phyloP scores from a whole-genome alignment of 2,329 filamentous ascomycete species.

The Alternaria longipes region DNA sequence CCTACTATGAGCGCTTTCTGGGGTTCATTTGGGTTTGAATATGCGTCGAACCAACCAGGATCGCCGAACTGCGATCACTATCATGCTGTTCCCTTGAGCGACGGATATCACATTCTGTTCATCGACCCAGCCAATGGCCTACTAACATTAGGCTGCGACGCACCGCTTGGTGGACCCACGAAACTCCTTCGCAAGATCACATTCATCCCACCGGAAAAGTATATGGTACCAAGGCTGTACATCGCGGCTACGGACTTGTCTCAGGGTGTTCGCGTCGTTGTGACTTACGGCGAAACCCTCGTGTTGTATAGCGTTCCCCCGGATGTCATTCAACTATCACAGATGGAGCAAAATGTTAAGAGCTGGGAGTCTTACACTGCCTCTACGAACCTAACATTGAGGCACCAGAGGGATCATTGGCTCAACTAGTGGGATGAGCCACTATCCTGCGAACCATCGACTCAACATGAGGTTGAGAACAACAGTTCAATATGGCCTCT shows the following conservation, averaged over 20 bases:
- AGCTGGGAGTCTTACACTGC: constrained; percentile 28
- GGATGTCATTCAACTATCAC: constrained; percentile 55
- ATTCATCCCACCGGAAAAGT: constrained; percentile 55
- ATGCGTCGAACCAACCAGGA: constrained; percentile 9
- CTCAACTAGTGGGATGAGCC: constrained; percentile 42
- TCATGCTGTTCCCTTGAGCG: constrained; percentile 70
- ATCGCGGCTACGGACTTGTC: constrained; percentile 64
- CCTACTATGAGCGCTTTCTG: constrained; percentile 30
- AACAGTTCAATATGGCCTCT: constrained; percentile 57
- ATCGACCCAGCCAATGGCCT: constrained; percentile 66
- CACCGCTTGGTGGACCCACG: constrained; percentile 64
- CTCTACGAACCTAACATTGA: constrained; percentile 19
- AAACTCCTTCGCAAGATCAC: constrained; percentile 68
- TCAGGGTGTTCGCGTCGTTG: constrained; percentile 67
- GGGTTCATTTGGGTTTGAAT: constrained; percentile 36
- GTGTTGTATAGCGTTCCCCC: constrained; percentile 69
- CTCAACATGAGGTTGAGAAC: constrained; percentile 3
- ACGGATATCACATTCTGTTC: constrained; percentile 72
- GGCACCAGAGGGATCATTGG: constrained; percentile 39
- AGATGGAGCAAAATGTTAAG: constrained; percentile 35
- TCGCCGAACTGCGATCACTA: constrained; percentile 64
- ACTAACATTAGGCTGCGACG: constrained; percentile 70
- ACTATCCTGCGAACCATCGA: neutral
- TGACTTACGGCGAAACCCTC: constrained; percentile 63
- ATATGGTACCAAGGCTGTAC: constrained; percentile 62